Percentiles rank a stretch among this genome's conserved stretches.
Evolutionary conservation across 2,329 filamentous ascomycete genomes (phyloP).

Genomic region (Torrubiellomyces zombiae): DNA sequence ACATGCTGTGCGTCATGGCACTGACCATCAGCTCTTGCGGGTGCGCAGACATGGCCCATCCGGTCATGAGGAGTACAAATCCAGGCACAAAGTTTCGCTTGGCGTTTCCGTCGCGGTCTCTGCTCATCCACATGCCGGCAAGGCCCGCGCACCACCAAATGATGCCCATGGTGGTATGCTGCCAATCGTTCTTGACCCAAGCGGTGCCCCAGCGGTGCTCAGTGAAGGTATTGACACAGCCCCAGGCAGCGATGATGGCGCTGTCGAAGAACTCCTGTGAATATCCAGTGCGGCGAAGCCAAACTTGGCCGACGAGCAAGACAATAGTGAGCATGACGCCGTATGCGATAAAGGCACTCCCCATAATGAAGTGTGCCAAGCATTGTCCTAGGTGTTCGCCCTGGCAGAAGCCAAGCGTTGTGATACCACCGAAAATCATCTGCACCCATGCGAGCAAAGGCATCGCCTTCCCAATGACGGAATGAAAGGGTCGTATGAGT

Average conservation of each 20-base stretch:
- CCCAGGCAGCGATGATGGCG: constrained; percentile 80
- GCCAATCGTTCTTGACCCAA: constrained; percentile 88
- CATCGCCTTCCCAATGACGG: constrained; percentile 71
- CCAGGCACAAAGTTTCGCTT: constrained; percentile 88
- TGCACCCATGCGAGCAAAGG: constrained; percentile 80
- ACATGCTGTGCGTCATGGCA: constrained; percentile 73
- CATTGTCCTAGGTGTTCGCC: constrained; percentile 87
- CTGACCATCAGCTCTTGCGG: constrained; percentile 72
- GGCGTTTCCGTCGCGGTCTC: constrained; percentile 64
- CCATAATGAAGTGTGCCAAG: constrained; percentile 96
- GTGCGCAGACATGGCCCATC: constrained; percentile 89
- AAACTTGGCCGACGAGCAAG: constrained; percentile 73
- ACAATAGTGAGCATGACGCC: constrained; percentile 76
- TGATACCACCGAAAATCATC: constrained; percentile 93
- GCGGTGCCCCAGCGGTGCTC: constrained; percentile 83
- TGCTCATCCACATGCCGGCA: constrained; percentile 81
- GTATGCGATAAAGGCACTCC: constrained; percentile 87
- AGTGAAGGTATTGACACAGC: constrained; percentile 94
- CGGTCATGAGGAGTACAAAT: constrained; percentile 80
- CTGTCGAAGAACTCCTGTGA: constrained; percentile 97
- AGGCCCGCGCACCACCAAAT: constrained; percentile 95
- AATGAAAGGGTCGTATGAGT: constrained; percentile 56
- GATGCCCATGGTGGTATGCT: constrained; percentile 98
- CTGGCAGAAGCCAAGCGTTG: constrained; percentile 79
- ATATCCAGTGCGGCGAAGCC: constrained; percentile 65